Base-by-base conservation (phyloP, 2,329 filamentous ascomycete genomes). In the Fusarium tricinctum region DNA sequence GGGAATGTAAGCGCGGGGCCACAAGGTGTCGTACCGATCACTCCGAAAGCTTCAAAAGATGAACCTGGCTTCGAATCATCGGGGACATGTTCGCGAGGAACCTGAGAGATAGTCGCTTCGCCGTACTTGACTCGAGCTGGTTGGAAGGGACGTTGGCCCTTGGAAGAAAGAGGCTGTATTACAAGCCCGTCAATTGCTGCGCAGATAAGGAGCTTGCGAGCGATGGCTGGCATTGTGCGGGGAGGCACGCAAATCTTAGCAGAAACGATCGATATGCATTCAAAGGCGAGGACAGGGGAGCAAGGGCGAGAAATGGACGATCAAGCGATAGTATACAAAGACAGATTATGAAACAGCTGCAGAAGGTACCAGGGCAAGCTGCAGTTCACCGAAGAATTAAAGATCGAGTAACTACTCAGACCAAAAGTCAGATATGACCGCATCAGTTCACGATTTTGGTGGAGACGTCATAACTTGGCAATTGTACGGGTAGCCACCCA, bases 151-250 rank as follows among this genome's bases (percentile, higher is more conserved):
- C 83, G 79, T 77, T 87, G 85, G 74, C 89, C 86, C 75, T 88
- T 89, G 55, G 83, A 79, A 19, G 87, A 84, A 30, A 91, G 81
- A 26, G 92, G 90, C 74, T 96, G 92, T 44, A 97, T 85, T 68
- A 97, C 83, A 52, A 97, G 85, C 58, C 94, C 94, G 75, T 97
- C 94, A 54, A 91, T 88, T 26, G 93, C 89, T 56, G 94, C 93
- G 79, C 91, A 91, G 71, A 97, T 88, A 69, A 94, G 77, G 56
- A 97, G 82, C 80, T 96, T 97, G 77, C 92, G 91, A 61, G 92
- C 89, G 63, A 97, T 82, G 69, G 87, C 86, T 57, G 93, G 90
- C 93, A 97, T 96, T 58, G 67, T 78, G 73, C 69, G 66, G 52
- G 60, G 56, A 44, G 45, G 49, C 57, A 63, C 59, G 58, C 58